Conservation (phyloP, 129 eudicot genomes). For the Escallonia herrerae region DNA sequence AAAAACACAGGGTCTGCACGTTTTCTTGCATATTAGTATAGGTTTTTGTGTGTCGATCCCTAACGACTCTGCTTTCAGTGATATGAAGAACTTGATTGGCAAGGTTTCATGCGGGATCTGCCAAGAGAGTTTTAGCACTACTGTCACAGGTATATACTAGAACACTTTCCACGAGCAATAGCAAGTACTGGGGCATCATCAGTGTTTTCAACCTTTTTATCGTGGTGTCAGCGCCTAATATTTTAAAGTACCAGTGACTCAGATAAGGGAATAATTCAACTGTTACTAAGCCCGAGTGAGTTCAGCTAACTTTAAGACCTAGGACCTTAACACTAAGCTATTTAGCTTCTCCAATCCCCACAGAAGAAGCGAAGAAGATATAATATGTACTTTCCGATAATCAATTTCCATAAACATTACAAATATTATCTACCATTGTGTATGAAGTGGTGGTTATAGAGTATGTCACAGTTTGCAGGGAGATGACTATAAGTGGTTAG, state of each 20-base stretch:
- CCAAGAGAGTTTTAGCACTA: slow-evolving; percentile 58
- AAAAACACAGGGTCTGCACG: background rate
- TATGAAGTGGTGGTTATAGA: no score
- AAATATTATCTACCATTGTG: no score
- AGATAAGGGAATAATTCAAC: background rate
- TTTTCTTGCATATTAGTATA: background rate
- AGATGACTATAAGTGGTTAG: no score
- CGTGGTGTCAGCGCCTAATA: background rate
- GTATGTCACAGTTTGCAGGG: no score
- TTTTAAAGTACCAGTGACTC: background rate
- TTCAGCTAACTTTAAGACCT: background rate
- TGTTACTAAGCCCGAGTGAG: background rate
- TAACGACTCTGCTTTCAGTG: slow-evolving; percentile 28
- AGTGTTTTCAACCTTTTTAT: background rate
- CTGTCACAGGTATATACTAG: slow-evolving; percentile 32
- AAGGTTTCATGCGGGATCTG: slow-evolving; percentile 58
- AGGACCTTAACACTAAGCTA: no score
- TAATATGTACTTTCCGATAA: no score
- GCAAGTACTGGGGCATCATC: background rate
- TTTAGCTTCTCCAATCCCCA: no score
- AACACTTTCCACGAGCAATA: background rate
- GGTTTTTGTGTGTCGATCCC: background rate
- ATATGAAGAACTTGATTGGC: slow-evolving; percentile 60
- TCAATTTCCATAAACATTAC: no score
- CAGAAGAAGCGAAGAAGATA: no score